Percentiles rank a stretch among this genome's conserved stretches.
phyloP scores from a whole-genome alignment of 2,329 filamentous ascomycete species.

The Xylaria sp. region DNA sequence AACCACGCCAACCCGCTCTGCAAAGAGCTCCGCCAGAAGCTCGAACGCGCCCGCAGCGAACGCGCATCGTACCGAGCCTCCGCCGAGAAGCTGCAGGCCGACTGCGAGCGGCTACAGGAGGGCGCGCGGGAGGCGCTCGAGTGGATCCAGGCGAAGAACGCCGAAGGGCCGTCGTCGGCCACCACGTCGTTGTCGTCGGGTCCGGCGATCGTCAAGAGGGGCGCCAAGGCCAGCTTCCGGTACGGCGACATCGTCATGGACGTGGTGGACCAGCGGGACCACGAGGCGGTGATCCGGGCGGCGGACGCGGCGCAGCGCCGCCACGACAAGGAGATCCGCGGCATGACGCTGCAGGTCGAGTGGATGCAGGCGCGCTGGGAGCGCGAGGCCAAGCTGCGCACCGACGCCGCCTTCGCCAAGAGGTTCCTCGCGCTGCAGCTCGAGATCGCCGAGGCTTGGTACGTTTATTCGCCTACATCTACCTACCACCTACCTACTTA shows the following conservation, averaged over 20 bases:
- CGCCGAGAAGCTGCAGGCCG: conserved; percentile 57
- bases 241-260: conserved; percentile 57
- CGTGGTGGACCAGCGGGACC: conserved; percentile 39
- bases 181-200: no score
- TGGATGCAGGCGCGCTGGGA: conserved; percentile 83
- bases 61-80: conserved; percentile 58
- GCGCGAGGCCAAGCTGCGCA: conserved; percentile 78
- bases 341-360: conserved; percentile 85
- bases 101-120: conserved; percentile 51
- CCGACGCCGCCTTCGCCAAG: conserved; percentile 85
- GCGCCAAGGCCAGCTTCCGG: conserved; percentile 35
- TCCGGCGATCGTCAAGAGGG: conserved; percentile 23
- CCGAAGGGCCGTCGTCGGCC: conserved; percentile 19
- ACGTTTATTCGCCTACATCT: conserved; percentile 47
- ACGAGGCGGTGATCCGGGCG: conserved; percentile 56
- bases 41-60: conserved; percentile 71
- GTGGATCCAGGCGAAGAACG: conserved; percentile 38
- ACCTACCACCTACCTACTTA: conserved; percentile 1
- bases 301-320: conserved; percentile 66
- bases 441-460: conserved; percentile 88
- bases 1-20: conserved; percentile 33
- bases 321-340: conserved; percentile 76
- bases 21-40: conserved; percentile 62
- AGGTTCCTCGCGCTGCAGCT: conserved; percentile 78
- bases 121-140: conserved; percentile 43